These are phyloP conservation scores for Leccinum aurantiacum DNA, from an alignment of 768 basidiomycete genomes.

Conservation along the genomic window DNA sequence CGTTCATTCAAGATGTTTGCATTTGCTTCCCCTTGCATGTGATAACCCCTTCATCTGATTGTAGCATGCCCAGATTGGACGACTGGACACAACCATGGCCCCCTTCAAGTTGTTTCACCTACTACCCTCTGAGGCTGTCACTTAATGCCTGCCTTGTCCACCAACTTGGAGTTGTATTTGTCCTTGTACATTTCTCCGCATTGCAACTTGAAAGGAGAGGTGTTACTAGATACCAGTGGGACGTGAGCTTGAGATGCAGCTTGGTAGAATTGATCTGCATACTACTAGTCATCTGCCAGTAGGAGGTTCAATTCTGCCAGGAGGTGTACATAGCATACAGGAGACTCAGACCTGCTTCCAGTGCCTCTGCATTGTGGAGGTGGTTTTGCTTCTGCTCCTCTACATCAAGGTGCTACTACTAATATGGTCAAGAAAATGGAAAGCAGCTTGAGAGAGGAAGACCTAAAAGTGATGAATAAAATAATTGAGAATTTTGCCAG, in stretches of 20 bases:
- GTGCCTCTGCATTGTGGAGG: constrained; percentile 67
- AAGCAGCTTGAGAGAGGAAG: constrained; percentile 41
- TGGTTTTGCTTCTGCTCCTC: constrained; percentile 86
- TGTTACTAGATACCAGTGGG: constrained; percentile 36
- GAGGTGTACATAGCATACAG: constrained; percentile 77
- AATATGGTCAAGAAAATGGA: constrained; percentile 86
- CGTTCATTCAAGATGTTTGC: no score
- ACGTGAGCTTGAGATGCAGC: constrained; percentile 63
- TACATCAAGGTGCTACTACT: constrained; percentile 71
- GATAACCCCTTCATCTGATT: no score
- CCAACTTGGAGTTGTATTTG: constrained; percentile 38
- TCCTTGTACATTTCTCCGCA: constrained; percentile 75
- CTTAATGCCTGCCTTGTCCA: no score
- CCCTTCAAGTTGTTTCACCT: no score
- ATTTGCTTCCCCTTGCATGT: no score
- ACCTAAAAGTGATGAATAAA: constrained; percentile 42
- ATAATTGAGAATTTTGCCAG: constrained; percentile 4
- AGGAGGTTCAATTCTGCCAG: constrained; percentile 38
- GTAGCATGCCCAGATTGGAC: no score
- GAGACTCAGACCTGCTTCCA: constrained; percentile 64
- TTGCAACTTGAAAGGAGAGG: constrained; percentile 66
- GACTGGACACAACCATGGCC: no score
- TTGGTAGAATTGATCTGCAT: constrained; percentile 49
- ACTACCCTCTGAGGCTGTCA: no score
- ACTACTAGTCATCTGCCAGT: constrained; percentile 37